Evolutionary conservation across 1,284 basidiomycete species (phyloP).

Genomic region (Fomitopsis palustris): DNA sequence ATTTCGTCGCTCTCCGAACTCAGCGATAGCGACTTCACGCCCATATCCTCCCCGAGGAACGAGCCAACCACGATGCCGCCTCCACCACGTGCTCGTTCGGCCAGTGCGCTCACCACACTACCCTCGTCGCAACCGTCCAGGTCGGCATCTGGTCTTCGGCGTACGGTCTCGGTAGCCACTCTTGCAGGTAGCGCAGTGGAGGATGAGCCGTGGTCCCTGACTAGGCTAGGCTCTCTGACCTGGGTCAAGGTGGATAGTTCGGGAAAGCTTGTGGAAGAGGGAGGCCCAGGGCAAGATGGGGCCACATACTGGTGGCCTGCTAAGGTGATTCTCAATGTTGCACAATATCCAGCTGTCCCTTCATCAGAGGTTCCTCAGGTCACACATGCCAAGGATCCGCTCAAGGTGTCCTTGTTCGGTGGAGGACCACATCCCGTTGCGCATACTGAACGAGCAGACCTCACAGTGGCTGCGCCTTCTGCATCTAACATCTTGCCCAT

Average conservation of each 20-base stretch:
- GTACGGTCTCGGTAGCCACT: not conserved
- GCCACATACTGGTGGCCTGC: slow-evolving; percentile 38
- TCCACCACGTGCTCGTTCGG: not conserved
- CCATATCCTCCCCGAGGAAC: slow-evolving; percentile 13
- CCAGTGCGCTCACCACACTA: not conserved
- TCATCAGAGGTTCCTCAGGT: slow-evolving; percentile 2
- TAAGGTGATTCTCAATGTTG: slow-evolving; percentile 22
- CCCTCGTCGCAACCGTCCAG: not conserved
- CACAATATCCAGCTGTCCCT: not conserved
- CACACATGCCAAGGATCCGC: slow-evolving; percentile 9
- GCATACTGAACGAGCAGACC: not conserved
- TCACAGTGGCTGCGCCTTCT: slow-evolving; percentile 19
- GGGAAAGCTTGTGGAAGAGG: slow-evolving; percentile 18
- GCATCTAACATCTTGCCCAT: slow-evolving; percentile 24
- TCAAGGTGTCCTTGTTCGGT: slow-evolving; percentile 23
- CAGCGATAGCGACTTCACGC: not conserved
- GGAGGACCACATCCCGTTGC: slow-evolving; percentile 12
- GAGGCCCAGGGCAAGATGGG: slow-evolving; percentile 7
- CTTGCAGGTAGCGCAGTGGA: not conserved
- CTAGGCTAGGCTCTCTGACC: slow-evolving; percentile 23
- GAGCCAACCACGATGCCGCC: not conserved
- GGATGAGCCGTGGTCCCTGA: slow-evolving; percentile 13
- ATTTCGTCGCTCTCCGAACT: not conserved
- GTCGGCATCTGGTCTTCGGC: not conserved
- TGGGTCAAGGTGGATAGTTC: slow-evolving; percentile 31